Evolutionary conservation across 2,329 filamentous ascomycete genomes (phyloP).

Genomic region (Trichoderma oligosporum): DNA sequence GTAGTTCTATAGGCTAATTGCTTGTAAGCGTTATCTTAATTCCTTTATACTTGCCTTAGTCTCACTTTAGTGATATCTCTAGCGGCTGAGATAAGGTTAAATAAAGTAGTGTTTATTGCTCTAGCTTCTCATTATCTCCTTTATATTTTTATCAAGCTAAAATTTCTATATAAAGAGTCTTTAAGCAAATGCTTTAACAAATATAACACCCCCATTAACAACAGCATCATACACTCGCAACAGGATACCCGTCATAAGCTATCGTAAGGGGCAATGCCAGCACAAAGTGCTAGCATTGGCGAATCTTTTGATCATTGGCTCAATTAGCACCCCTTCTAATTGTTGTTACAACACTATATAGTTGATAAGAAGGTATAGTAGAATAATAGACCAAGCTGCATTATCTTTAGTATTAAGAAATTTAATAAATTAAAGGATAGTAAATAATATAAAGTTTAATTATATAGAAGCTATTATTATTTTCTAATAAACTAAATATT

Average conservation of each 20-base stretch:
- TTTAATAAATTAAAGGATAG: too few species aligned
- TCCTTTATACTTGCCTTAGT: neutral
- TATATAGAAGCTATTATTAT: too few species aligned
- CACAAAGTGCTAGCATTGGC: too few species aligned
- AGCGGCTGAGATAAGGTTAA: slow-evolving; percentile 46
- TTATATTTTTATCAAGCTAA: slow-evolving; percentile 3
- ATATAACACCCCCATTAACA: slow-evolving; percentile 30
- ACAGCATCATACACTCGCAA: slow-evolving; percentile 31
- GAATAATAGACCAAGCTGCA: slow-evolving; percentile 21
- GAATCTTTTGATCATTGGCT: too few species aligned
- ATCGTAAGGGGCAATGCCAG: too few species aligned
- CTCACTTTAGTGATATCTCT: slow-evolving; percentile 17
- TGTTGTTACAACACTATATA: too few species aligned
- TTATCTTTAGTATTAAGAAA: neutral
- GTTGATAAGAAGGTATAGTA: slow-evolving; percentile 22
- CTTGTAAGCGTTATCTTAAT: neutral
- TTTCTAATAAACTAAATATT: too few species aligned
- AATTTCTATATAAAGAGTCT: slow-evolving; percentile 24
- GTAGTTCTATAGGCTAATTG: slow-evolving; percentile 47
- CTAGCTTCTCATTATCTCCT: slow-evolving; percentile 22
- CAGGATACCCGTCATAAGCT: too few species aligned
- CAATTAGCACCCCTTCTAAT: too few species aligned
- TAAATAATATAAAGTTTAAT: too few species aligned
- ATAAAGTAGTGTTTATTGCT: slow-evolving; percentile 47
- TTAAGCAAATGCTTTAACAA: slow-evolving; percentile 20